Base-by-base conservation (phyloP, 2,329 filamentous ascomycete species). In the Pochonia chlamydosporia region DNA sequence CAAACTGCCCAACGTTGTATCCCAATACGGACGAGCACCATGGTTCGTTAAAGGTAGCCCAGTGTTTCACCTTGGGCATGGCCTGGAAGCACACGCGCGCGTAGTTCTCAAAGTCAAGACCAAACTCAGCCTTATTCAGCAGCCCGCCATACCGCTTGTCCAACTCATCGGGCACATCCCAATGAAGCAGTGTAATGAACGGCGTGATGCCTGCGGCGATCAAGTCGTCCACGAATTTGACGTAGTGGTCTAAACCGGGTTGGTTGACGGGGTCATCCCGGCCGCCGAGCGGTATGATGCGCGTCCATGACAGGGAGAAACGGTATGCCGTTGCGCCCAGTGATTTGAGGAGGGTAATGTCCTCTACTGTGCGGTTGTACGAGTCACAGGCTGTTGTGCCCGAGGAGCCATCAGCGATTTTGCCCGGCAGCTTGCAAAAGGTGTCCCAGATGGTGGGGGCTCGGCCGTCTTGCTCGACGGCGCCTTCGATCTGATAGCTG, bases 31-130 rank as follows among this genome's bases (percentile, higher is more conserved):
- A 81, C 53, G 82, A 87, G 69, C 88, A 95, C 82, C 87, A 93
- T 3, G 89, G 89, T 72, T 95, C 89, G 64, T 93, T 93, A 71
- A 92, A 89, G 23, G 88, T 93, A 65, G 91, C 88, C 89, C 89
- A 95, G 68, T 88, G 77, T 72, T 89, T 89, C 59, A 90, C 88
- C 65, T 84, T 85, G 46, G 82, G 78, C 42, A 95, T 75, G 1
- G 82, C 79, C 62, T 84, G 76, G 71, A 90, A 95, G 58, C 89
- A 74, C 40, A 89, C 73, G 52, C 84, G 82, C 9, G 89, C 85
- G 62, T 91, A 95, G 67, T 85, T 72, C 56, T 85, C 84, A 62
- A 82, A 95, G 69, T 95, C 89, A 49, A 84, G 78, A 3, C 87
- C 82, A 65, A 93, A 95, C 69, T 95, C 89, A 37, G 82, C 74